phyloP scores from a whole-genome alignment of 2,329 filamentous ascomycete genomes.

The Claviceps sp. region DNA sequence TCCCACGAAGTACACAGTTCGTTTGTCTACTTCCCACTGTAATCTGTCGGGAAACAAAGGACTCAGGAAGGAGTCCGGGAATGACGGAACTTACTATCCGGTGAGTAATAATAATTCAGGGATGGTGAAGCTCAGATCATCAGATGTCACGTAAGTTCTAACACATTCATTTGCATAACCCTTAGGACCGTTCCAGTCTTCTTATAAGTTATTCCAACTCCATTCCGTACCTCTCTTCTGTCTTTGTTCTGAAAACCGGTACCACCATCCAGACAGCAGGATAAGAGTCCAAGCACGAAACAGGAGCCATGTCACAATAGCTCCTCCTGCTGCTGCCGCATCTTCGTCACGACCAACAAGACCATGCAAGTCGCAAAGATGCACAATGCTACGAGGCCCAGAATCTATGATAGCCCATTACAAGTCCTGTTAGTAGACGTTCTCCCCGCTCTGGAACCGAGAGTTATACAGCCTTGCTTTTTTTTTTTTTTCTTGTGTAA shows the following conservation, averaged over 20 bases:
- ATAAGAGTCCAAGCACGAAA: not conserved
- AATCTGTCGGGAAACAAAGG: too few species aligned
- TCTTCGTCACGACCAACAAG: conserved; percentile 37
- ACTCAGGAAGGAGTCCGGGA: fast-evolving
- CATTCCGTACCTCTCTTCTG: not conserved
- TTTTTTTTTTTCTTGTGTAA: not conserved
- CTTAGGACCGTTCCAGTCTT: too few species aligned
- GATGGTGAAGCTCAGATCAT: too few species aligned
- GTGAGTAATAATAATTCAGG: too few species aligned
- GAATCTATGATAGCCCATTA: conserved; percentile 29
- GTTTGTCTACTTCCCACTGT: too few species aligned
- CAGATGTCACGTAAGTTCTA: too few species aligned
- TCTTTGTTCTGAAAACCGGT: not conserved
- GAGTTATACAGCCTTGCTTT: too few species aligned
- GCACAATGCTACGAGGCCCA: conserved; percentile 45
- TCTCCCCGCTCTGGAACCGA: too few species aligned
- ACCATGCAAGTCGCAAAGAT: conserved; percentile 55
- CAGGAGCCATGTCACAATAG: not conserved
- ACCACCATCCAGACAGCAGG: not conserved
- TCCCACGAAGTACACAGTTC: too few species aligned
- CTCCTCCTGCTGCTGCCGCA: not conserved
- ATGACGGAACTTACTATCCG: too few species aligned
- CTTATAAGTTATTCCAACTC: too few species aligned
- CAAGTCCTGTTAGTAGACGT: not conserved
- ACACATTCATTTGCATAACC: too few species aligned